Evolutionary conservation across 2,329 filamentous ascomycete genomes (phyloP).

Genomic region (Pseudogymnoascus sp.): DNA sequence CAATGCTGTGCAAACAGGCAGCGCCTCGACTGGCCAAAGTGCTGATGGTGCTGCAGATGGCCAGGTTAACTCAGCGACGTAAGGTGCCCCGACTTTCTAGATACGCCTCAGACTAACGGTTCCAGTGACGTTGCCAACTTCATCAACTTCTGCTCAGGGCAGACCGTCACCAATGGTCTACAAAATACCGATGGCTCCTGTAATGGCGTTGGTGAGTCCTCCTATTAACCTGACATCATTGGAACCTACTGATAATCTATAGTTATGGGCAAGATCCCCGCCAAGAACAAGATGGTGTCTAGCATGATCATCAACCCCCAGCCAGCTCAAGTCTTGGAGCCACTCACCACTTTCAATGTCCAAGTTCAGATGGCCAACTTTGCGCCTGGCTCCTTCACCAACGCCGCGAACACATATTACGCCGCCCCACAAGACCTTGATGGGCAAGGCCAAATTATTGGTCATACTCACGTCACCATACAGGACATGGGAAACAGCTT

Average conservation of each 20-base stretch:
- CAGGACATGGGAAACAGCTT: conserved; percentile 31
- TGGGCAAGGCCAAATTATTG: conserved; percentile 28
- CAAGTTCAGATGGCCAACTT: conserved; percentile 30
- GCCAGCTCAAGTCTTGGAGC: conserved; percentile 23
- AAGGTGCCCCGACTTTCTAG: conserved; percentile 19
- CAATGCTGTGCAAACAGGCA: conserved; percentile 18
- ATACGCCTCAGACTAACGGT: conserved; percentile 18
- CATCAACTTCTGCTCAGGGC: conserved; percentile 24
- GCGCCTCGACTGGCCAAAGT: conserved; percentile 38
- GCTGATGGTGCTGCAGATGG: conserved; percentile 27
- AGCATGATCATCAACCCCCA: conserved; percentile 24
- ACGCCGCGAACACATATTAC: conserved; percentile 33
- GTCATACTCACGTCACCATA: conserved; percentile 35
- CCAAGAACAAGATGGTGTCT: conserved; percentile 27
- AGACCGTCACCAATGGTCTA: conserved; percentile 49
- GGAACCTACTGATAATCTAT: neutral
- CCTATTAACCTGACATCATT: neutral
- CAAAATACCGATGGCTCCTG: conserved; percentile 53
- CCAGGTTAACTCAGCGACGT: conserved; percentile 23
- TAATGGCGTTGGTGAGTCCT: conserved; percentile 34
- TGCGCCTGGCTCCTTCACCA: conserved; percentile 34
- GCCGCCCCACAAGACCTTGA: conserved; percentile 31
- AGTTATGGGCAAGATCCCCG: conserved; percentile 30
- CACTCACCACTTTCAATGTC: conserved; percentile 26
- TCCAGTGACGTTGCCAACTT: conserved; percentile 39